A percentile compares a stretch with the other conserved stretches of the same genome.
Evolutionary conservation across 805 yeast species (phyloP).

Genomic region (Cyberlindnera meyerae): DNA sequence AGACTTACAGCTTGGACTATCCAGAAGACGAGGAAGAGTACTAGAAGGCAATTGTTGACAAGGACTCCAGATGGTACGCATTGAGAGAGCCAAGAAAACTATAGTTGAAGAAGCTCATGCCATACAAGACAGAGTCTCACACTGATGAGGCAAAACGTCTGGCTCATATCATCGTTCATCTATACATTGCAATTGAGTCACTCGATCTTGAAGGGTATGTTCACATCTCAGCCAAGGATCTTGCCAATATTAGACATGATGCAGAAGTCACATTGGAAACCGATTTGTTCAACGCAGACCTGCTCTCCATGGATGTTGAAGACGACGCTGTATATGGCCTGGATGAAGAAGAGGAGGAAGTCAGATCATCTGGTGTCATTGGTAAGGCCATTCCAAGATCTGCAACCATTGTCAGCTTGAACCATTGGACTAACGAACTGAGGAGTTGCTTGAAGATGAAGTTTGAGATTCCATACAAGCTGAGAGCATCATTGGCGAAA

Average conservation of each 20-base stretch:
- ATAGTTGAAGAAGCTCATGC: constrained; percentile 42
- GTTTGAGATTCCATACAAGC: constrained; percentile 66
- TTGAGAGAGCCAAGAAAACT: constrained; percentile 31
- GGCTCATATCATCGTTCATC: constrained; percentile 71
- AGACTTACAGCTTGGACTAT: constrained; percentile 46
- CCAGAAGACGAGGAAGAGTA: constrained; percentile 38
- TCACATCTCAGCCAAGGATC: constrained; percentile 61
- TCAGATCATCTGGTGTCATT: constrained; percentile 39
- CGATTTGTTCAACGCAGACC: constrained; percentile 39
- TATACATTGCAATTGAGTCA: constrained; percentile 72
- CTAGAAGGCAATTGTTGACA: constrained; percentile 26
- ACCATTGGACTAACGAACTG: constrained; percentile 85
- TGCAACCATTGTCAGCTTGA: constrained; percentile 68
- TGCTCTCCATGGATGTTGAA: constrained; percentile 31
- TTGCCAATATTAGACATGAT: constrained; percentile 41
- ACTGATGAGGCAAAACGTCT: constrained; percentile 68
- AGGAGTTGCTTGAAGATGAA: constrained; percentile 74
- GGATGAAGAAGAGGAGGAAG: constrained; percentile 34
- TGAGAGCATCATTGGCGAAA: constrained; percentile 56
- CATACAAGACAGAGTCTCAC: constrained; percentile 68
- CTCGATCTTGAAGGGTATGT: constrained; percentile 70
- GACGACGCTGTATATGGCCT: constrained; percentile 32
- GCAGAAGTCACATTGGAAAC: constrained; percentile 51
- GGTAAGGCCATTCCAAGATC: constrained; percentile 61
- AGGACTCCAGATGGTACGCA: constrained; percentile 36